Base-by-base conservation (phyloP, 1,139 yeast species). In the Scheffersomyces titani region DNA sequence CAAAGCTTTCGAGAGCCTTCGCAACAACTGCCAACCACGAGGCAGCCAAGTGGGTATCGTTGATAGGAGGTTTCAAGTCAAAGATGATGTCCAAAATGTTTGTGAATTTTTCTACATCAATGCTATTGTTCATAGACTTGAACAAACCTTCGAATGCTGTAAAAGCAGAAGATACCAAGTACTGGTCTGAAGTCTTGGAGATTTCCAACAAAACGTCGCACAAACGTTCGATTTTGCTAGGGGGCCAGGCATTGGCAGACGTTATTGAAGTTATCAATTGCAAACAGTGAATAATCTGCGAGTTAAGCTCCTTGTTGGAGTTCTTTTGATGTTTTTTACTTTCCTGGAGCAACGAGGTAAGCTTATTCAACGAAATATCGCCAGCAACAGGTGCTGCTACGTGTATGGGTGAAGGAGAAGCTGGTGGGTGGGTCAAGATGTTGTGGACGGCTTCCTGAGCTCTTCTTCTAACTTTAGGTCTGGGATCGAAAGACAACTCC, bases 11-110 rank as follows among this genome's bases (percentile, higher is more conserved):
- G 61, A 90, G 79, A 51, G 96, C 97, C 67, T 92, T 92, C 6
- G 98, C 96, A 48, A 94, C 84, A 24, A 92, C 97, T 0, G 98
- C 97, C 53, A 92, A 83, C 99, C 99, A 94, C 9, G 97, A 85
- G 19, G 96, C 97, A 18, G 96, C 92, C 63, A 94, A 81, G 70
- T 92, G 93, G 49, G 88, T 80, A 68, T 94, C 99, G 64, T 88
- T 89, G 30, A 84, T 70, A 1, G 96, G 81, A 6, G 99, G 99
- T 63, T 87, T 88, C 67, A 93, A 80, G 59, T 90, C 91, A 64
- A 91, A 83, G 52, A 94, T 86, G 49, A 90, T 83, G 64, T 89
- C 86, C 59, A 92, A 76, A 18, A 91, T 88, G 55, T 78, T 82
- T 22, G 81, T 71, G 63, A 90, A 87, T 65, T 86, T 88, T 48